Conservation (phyloP, 164 flowering plant genomes). For the Annona cherimola region DNA sequence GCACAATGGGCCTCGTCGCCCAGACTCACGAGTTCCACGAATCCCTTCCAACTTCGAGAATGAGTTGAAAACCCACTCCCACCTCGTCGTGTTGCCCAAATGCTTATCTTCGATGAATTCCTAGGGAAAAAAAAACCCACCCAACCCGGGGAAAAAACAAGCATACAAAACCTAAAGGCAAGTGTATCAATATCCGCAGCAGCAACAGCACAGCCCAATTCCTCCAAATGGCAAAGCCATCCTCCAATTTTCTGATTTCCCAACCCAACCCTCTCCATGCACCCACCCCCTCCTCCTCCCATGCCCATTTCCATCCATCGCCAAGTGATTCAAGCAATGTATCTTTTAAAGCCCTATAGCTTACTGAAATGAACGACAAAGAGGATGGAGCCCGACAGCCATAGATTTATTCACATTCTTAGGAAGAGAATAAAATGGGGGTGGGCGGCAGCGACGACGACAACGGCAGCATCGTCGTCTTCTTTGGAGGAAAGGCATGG, state of each 20-base stretch:
- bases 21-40: too few species aligned
- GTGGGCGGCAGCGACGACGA: too few species aligned
- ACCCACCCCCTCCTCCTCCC: slow-evolving; percentile 14
- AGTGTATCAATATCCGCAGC: not conserved
- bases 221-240: slow-evolving; percentile 4
- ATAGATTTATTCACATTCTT: slow-evolving; percentile 9
- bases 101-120: too few species aligned
- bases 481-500: not conserved
- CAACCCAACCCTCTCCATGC: slow-evolving; percentile 22
- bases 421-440: not conserved
- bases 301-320: slow-evolving; percentile 33
- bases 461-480: not conserved
- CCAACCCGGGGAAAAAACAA: not conserved
- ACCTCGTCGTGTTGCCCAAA: too few species aligned
- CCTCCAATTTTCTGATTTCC: slow-evolving; percentile 20
- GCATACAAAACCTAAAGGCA: slow-evolving; percentile 2
- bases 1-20: too few species aligned
- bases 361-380: slow-evolving; percentile 41
- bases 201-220: not conserved
- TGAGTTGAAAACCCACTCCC: too few species aligned
- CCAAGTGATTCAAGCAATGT: slow-evolving; percentile 42
- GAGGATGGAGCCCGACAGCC: slow-evolving; percentile 81
- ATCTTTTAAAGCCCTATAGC: slow-evolving; percentile 30
- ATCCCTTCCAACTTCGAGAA: too few species aligned
- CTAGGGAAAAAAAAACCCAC: not conserved